Conservation (phyloP, 192 early-diverging fungal species). For the Glomus cerebriforme region DNA sequence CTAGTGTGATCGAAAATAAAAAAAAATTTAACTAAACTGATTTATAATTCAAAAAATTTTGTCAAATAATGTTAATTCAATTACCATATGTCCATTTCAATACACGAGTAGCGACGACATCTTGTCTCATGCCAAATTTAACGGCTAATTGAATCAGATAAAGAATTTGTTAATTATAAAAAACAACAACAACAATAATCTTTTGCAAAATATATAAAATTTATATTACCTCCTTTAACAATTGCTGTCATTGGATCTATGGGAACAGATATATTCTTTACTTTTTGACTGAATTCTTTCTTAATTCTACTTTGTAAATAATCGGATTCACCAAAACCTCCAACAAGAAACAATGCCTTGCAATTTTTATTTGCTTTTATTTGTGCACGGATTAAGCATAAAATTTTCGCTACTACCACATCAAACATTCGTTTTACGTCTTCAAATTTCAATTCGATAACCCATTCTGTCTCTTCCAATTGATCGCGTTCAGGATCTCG, state of each 20-base stretch:
- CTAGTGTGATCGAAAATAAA: background rate
- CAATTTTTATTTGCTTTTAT: conserved; percentile 41
- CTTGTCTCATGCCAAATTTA: conserved; percentile 46
- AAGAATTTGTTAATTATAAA: background rate
- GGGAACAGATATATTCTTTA: conserved; percentile 51
- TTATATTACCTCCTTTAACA: conserved; percentile 40
- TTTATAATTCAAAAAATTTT: background rate
- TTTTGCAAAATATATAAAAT: background rate
- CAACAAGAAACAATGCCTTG: conserved; percentile 54
- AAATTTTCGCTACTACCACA: conserved; percentile 53
- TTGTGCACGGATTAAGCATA: conserved; percentile 53
- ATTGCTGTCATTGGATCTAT: conserved; percentile 52
- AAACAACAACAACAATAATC: too few species aligned
- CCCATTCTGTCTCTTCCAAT: conserved; percentile 46
- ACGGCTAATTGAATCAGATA: conserved; percentile 36
- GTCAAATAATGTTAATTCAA: background rate
- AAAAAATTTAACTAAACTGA: background rate
- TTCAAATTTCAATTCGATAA: conserved; percentile 44
- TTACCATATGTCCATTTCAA: conserved; percentile 22
- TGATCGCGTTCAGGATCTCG: background rate
- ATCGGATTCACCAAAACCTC: conserved; percentile 56
- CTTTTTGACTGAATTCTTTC: conserved; percentile 45
- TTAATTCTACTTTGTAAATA: conserved; percentile 52
- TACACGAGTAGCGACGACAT: conserved; percentile 27
- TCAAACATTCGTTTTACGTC: conserved; percentile 57